A percentile compares a stretch with the other conserved stretches of the same genome.
phyloP scores from a whole-genome alignment of 2,329 filamentous ascomycete genomes.

The Colletotrichum orchidophilum region DNA sequence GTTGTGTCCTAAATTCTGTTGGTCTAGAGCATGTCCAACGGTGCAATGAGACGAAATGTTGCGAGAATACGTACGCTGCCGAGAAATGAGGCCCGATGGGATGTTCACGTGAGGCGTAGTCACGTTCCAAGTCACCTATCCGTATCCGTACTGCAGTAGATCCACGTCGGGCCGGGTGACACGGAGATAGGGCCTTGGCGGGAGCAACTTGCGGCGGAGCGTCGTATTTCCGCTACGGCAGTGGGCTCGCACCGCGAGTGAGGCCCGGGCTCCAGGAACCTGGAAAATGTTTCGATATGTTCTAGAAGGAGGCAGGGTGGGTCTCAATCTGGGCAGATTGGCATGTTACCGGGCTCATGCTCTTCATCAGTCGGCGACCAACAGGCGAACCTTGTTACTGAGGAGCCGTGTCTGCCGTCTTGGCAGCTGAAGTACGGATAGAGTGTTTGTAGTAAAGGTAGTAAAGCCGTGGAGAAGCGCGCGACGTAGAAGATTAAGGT shows the following conservation, averaged over 20 bases:
- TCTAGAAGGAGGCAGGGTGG: conserved; percentile 10
- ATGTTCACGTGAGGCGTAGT: not conserved
- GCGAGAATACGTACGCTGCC: not conserved
- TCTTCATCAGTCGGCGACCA: conserved; percentile 1
- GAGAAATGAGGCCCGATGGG: not conserved
- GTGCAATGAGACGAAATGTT: not conserved
- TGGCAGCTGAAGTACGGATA: not conserved
- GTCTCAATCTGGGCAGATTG: not conserved
- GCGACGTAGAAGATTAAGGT: not conserved
- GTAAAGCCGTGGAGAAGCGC: conserved; percentile 11
- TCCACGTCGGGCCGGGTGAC: not conserved
- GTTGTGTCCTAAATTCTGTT: not conserved
- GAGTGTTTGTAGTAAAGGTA: not conserved
- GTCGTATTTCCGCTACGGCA: not conserved
- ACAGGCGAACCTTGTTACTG: not conserved
- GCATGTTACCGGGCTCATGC: conserved; percentile 6
- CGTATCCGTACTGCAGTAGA: not conserved
- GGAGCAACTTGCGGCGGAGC: not conserved
- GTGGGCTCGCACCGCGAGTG: not conserved
- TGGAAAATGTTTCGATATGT: conserved; percentile 14
- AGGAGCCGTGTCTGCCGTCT: conserved; percentile 16
- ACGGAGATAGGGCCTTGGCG: not conserved
- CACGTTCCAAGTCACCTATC: not conserved
- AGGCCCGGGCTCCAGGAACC: not conserved
- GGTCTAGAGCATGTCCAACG: not conserved